These are phyloP conservation scores for Kwoniella sp. DNA, from an alignment of 768 basidiomycete genomes.

Conservation along the genomic window DNA sequence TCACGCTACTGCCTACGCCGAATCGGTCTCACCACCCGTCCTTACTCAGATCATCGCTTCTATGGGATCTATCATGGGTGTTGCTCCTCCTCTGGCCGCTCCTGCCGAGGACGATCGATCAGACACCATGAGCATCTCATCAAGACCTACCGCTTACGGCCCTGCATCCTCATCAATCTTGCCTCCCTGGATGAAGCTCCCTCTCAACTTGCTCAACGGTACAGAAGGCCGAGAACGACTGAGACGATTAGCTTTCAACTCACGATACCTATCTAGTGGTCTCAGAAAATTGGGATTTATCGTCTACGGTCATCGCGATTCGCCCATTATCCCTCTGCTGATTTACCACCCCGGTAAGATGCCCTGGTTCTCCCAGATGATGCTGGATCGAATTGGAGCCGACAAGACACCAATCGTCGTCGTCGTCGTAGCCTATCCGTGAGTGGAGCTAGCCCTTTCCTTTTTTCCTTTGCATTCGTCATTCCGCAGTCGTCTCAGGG, in stretches of 20 bases:
- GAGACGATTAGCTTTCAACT: constrained; percentile 89
- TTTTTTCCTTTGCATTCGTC: not conserved
- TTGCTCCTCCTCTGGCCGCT: constrained; percentile 59
- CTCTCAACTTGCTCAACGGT: constrained; percentile 73
- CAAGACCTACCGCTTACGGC: constrained; percentile 58
- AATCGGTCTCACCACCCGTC: constrained; percentile 86
- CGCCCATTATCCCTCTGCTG: constrained; percentile 89
- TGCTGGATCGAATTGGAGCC: constrained; percentile 61
- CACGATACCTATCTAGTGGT: constrained; percentile 83
- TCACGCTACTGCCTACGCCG: constrained; percentile 81
- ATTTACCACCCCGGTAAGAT: constrained; percentile 94
- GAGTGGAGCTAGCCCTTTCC: constrained; percentile 29
- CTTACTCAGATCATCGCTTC: constrained; percentile 86
- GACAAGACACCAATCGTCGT: constrained; percentile 73
- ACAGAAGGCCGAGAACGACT: constrained; percentile 79
- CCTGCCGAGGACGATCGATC: constrained; percentile 52
- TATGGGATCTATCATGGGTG: constrained; percentile 96
- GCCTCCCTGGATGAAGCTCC: constrained; percentile 77
- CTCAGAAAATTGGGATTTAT: constrained; percentile 93
- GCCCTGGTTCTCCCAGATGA: constrained; percentile 87
- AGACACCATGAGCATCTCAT: constrained; percentile 54
- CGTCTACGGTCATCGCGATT: constrained; percentile 85
- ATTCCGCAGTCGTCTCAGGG: not conserved
- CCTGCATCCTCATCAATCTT: constrained; percentile 68
- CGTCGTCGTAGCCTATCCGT: constrained; percentile 80